Evolutionary conservation across 2,329 filamentous ascomycete species (phyloP).

Genomic region (Graphiopsis chlorocephala): DNA sequence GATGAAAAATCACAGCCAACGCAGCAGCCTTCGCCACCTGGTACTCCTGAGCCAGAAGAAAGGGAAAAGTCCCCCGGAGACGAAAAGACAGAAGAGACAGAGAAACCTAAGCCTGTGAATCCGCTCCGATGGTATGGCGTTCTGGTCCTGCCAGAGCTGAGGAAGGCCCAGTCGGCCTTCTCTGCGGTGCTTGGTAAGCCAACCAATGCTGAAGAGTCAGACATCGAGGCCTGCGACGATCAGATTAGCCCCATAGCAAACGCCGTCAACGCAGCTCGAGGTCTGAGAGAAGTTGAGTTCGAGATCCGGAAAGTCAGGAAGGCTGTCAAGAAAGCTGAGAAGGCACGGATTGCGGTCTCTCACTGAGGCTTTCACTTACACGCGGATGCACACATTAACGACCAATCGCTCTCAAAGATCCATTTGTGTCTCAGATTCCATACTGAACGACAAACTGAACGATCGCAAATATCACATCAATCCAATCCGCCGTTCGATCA

Average conservation of each 20-base stretch:
- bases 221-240: not conserved
- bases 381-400: not conserved
- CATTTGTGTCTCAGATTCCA: not conserved
- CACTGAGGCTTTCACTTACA: not conserved
- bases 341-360: not conserved
- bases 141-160: slow-evolving; percentile 48
- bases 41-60: slow-evolving; percentile 44
- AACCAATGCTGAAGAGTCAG: not conserved
- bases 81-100: not conserved
- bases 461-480: not conserved
- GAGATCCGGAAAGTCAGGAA: slow-evolving; percentile 61
- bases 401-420: not conserved
- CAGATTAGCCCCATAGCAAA: slow-evolving; percentile 50
- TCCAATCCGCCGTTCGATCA: not conserved
- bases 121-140: slow-evolving; percentile 60
- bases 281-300: slow-evolving; percentile 65
- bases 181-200: slow-evolving; percentile 52
- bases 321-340: slow-evolving; percentile 40
- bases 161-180: slow-evolving; percentile 60
- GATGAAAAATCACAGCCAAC: not conserved
- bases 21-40: slow-evolving; percentile 27
- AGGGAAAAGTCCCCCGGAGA: not conserved
- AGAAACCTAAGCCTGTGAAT: slow-evolving; percentile 36
- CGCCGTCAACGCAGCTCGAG: slow-evolving; percentile 56
- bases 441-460: not conserved